phyloP scores from a whole-genome alignment of 2,329 filamentous ascomycete genomes.

The Cytospora mali region DNA sequence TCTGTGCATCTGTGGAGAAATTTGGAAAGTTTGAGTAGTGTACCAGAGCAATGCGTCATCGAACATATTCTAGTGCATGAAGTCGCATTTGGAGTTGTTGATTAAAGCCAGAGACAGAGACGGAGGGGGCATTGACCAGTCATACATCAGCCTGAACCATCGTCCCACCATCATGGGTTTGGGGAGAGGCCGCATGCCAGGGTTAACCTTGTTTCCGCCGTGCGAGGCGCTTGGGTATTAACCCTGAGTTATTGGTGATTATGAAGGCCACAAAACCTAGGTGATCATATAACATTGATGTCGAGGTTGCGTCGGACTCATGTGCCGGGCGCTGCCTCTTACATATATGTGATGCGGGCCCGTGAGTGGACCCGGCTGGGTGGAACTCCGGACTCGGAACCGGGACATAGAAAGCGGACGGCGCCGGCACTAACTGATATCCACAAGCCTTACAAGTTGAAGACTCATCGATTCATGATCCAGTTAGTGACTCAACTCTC shows the following conservation, averaged over 20 bases:
- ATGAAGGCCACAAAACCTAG: not conserved
- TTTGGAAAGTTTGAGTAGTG: not conserved
- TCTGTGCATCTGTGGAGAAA: not conserved
- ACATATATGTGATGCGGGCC: too few relatives aligned
- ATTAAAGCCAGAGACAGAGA: too few relatives aligned
- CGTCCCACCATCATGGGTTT: not conserved
- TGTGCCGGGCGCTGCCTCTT: not conserved
- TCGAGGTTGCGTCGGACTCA: not conserved
- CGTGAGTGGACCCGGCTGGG: slow-evolving; percentile 9
- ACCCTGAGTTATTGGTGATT: not conserved
- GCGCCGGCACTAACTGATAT: slow-evolving; percentile 14
- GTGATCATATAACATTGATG: not conserved
- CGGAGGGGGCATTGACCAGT: too few relatives aligned
- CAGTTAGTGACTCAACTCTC: slow-evolving; percentile 20
- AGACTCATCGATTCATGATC: slow-evolving; percentile 1
- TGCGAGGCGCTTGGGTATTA: too few relatives aligned
- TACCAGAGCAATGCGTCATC: too few relatives aligned
- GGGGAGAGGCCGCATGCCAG: not conserved
- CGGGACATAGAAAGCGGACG: slow-evolving; percentile 4
- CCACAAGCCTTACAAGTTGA: slow-evolving; percentile 8
- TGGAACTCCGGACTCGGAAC: slow-evolving; percentile 27
- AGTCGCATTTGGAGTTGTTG: not conserved
- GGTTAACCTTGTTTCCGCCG: too few relatives aligned
- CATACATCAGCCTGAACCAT: slow-evolving; percentile 8
- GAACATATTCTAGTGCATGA: too few relatives aligned